Conservation (phyloP, 495 filamentous ascomycete species). For the Hypoxylon subgilvum region DNA sequence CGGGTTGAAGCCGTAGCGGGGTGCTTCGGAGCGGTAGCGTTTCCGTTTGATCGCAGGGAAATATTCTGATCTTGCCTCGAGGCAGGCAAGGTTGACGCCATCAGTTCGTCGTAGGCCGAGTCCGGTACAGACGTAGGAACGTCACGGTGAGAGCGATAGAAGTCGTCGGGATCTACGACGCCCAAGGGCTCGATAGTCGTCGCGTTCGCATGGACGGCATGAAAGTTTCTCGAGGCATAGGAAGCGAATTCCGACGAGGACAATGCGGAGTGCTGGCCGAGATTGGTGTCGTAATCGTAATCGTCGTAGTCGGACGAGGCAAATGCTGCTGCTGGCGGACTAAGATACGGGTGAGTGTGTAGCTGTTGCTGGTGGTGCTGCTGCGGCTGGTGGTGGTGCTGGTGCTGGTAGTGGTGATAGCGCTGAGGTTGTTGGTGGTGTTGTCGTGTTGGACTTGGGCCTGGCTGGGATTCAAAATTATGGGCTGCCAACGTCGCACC, state of each 20-base stretch:
- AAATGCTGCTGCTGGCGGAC: constrained; percentile 21
- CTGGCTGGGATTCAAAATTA: constrained; percentile 42
- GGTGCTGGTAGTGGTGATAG: constrained; percentile 30
- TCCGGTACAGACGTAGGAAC: constrained; percentile 34
- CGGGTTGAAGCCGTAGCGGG: constrained; percentile 38
- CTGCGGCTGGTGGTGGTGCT: constrained; percentile 7
- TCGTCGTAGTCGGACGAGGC: constrained; percentile 32
- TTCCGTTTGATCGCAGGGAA: constrained; percentile 44
- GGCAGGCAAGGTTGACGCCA: constrained; percentile 45
- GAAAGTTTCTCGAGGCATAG: constrained; percentile 47
- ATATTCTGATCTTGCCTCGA: constrained; percentile 37
- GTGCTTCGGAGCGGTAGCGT: constrained; percentile 47
- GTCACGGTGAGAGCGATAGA: constrained; percentile 57
- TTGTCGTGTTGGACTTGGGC: constrained; percentile 31
- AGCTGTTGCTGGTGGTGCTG: constrained; percentile 23
- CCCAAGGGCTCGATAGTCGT: constrained; percentile 44
- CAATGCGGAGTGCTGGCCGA: constrained; percentile 13
- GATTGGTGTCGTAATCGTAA: constrained; percentile 19
- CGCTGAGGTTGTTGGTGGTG: constrained; percentile 36
- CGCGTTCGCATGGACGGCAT: constrained; percentile 48
- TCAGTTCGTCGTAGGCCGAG: constrained; percentile 38
- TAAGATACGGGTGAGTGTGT: constrained; percentile 19
- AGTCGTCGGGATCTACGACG: constrained; percentile 56
- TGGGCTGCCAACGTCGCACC: constrained; percentile 43
- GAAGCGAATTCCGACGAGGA: constrained; percentile 40